These are phyloP conservation scores for Silene noctiflora DNA, from an alignment of 179 eudicot genomes.

Conservation along the genomic window DNA sequence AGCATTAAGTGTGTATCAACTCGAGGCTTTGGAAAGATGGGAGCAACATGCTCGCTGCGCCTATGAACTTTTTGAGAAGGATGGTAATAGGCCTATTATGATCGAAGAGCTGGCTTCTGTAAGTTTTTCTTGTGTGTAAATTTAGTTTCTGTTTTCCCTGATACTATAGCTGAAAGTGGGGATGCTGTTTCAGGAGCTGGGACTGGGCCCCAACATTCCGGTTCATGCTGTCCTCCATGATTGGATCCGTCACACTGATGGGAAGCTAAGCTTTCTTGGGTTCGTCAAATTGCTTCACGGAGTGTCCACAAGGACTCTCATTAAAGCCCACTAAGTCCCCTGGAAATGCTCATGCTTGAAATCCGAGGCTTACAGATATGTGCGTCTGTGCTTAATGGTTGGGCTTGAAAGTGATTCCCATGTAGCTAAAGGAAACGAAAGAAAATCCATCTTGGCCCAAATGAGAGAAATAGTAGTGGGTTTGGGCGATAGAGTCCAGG, in stretches of 20 bases:
- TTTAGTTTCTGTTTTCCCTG: not conserved
- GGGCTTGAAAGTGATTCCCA: no score
- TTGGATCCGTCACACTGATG: conserved; percentile 87
- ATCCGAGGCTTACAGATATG: conserved; percentile 1
- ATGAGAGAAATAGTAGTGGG: not conserved
- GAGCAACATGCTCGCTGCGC: conserved; percentile 81
- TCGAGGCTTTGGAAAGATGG: conserved; percentile 85
- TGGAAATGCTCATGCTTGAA: not conserved
- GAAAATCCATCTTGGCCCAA: not conserved
- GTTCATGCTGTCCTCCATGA: conserved; percentile 88
- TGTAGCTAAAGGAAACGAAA: not conserved
- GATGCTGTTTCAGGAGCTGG: conserved; percentile 60
- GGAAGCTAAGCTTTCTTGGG: conserved; percentile 86
- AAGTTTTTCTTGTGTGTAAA: conserved; percentile 24
- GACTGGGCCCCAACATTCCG: conserved; percentile 77
- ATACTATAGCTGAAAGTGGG: not conserved
- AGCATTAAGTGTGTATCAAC: conserved; percentile 73
- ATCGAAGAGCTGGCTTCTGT: conserved; percentile 96
- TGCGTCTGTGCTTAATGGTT: no score
- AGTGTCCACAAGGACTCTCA: conserved; percentile 45
- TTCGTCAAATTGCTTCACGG: conserved; percentile 80
- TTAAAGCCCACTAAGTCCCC: conserved; percentile 43
- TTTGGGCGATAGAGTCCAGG: conserved; percentile 11
- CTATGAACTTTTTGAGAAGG: conserved; percentile 84
- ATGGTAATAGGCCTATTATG: conserved; percentile 91